A percentile compares a stretch with the other conserved stretches of the same genome.
phyloP scores from a whole-genome alignment of 2,329 filamentous ascomycete species.

The Fusarium albosuccineum region DNA sequence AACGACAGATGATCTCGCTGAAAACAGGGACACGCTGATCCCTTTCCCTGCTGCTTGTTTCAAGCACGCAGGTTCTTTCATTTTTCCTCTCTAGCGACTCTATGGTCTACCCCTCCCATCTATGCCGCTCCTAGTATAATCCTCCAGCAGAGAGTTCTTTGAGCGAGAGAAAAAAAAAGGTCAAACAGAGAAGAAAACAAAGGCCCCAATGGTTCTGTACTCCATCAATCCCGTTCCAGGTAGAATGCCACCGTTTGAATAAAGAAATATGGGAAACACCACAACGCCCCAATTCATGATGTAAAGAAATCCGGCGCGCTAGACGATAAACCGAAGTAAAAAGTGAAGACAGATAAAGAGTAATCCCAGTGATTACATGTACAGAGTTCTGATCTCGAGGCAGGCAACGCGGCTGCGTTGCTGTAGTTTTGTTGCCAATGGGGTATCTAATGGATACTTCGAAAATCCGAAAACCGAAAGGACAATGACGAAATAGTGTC shows the following conservation, averaged over 20 bases:
- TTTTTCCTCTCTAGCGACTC: constrained; percentile 14
- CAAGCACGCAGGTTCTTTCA: constrained; percentile 8
- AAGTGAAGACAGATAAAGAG: constrained; percentile 4
- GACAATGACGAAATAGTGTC: background rate
- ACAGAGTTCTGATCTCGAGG: constrained; percentile 29
- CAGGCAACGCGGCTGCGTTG: constrained; percentile 25
- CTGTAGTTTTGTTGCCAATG: constrained; percentile 26
- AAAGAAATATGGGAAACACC: constrained; percentile 41
- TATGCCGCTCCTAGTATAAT: constrained; percentile 34
- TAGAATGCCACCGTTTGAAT: constrained; percentile 28
- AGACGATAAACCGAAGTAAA: constrained; percentile 31
- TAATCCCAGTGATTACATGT: constrained; percentile 29
- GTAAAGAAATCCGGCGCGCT: constrained; percentile 39
- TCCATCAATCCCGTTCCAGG: constrained; percentile 41
- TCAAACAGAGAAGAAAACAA: constrained; percentile 19
- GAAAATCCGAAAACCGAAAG: constrained; percentile 26
- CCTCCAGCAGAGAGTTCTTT: background rate
- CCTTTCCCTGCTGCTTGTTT: background rate
- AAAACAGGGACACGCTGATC: constrained; percentile 3
- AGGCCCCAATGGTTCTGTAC: constrained; percentile 40
- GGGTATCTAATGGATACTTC: constrained; percentile 36
- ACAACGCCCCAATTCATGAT: constrained; percentile 48
- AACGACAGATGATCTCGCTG: background rate
- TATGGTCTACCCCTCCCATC: constrained; percentile 24
- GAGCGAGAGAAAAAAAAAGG: constrained; percentile 19